Evolutionary conservation across 2,329 filamentous ascomycete genomes (phyloP).

Genomic region (Aureobasidium pullulans): DNA sequence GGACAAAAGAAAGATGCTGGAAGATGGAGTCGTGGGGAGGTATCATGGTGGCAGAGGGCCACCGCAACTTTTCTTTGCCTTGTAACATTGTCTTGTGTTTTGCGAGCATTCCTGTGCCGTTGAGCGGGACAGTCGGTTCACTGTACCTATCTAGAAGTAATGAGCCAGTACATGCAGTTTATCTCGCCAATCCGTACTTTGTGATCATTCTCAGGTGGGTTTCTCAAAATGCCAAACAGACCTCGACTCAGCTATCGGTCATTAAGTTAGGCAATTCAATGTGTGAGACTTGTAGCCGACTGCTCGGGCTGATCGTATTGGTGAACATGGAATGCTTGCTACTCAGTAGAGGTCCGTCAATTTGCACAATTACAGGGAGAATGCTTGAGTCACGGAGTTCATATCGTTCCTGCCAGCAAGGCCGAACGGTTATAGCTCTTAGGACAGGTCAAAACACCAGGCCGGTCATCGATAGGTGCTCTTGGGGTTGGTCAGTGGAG

Average conservation of each 20-base stretch:
- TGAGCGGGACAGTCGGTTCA: slow-evolving; percentile 10
- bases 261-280: no score
- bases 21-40: not conserved
- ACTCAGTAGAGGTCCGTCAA: no score
- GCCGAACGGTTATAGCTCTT: no score
- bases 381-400: no score
- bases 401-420: no score
- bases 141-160: slow-evolving; percentile 13
- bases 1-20: slow-evolving; percentile 4
- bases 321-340: not conserved
- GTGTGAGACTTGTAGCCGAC: not conserved
- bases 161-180: slow-evolving; percentile 13
- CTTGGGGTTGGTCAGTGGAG: no score
- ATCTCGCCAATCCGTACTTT: not conserved
- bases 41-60: slow-evolving; percentile 2
- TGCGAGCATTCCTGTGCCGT: slow-evolving; percentile 11
- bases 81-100: slow-evolving; percentile 15
- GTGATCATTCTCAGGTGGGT: not conserved
- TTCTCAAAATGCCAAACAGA: not conserved
- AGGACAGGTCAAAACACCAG: no score
- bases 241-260: no score
- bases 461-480: no score
- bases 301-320: not conserved
- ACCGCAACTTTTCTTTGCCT: slow-evolving; percentile 1
- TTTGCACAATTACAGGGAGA: no score